These are phyloP conservation scores for Phytophthora multivora DNA, from an alignment of 352 stramenopile genomes.

Conservation along the genomic window DNA sequence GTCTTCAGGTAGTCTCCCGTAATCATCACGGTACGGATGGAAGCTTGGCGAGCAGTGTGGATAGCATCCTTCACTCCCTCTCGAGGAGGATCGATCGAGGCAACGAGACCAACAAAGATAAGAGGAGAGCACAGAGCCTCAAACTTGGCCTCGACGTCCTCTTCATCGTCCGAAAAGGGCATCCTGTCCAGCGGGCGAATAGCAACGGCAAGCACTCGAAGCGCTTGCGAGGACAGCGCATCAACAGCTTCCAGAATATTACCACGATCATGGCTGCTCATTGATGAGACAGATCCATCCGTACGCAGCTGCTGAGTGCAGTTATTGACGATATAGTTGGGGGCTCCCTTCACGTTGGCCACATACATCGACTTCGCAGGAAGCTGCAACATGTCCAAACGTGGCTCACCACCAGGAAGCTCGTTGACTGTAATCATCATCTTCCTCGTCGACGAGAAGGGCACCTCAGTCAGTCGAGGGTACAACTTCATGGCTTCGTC, in stretches of 20 bases:
- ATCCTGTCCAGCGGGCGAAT: slow-evolving; percentile 64
- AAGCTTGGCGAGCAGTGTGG: slow-evolving; percentile 52
- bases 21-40: slow-evolving; percentile 89
- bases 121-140: slow-evolving; percentile 68
- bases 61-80: slow-evolving; percentile 66
- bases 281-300: slow-evolving; percentile 46
- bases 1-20: slow-evolving; percentile 96
- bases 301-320: slow-evolving; percentile 53
- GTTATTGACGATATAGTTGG: slow-evolving; percentile 69
- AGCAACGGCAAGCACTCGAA: slow-evolving; percentile 91
- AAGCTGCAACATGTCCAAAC: slow-evolving; percentile 51
- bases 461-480: slow-evolving; percentile 86
- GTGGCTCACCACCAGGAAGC: slow-evolving; percentile 30
- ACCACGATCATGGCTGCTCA: slow-evolving; percentile 42
- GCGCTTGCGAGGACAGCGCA: slow-evolving; percentile 60
- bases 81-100: slow-evolving; percentile 85
- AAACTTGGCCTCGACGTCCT: slow-evolving; percentile 65
- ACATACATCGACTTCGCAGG: slow-evolving; percentile 46
- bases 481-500: slow-evolving; percentile 49
- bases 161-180: slow-evolving; percentile 51
- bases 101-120: slow-evolving; percentile 93
- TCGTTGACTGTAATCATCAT: slow-evolving; percentile 90
- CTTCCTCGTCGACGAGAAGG: slow-evolving; percentile 95
- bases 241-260: slow-evolving; percentile 61
- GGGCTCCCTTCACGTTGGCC: slow-evolving; percentile 70